Conservation (phyloP, 345 rosid genomes). For the Aethionema arabicum region DNA sequence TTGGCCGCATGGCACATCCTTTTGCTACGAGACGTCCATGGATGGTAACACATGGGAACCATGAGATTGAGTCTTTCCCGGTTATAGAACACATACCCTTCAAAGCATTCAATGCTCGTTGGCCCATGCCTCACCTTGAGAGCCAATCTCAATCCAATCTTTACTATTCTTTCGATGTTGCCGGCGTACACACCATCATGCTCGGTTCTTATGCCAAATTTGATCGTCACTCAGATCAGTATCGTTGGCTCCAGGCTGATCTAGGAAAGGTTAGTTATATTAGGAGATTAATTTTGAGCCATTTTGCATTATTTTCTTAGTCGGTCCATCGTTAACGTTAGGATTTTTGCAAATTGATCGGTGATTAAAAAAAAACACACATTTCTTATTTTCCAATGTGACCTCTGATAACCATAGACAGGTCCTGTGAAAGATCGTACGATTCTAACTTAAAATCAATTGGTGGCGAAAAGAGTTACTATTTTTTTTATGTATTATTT, state of each 20-base stretch:
- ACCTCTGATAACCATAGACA: no score
- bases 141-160: slow-evolving; percentile 73
- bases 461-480: no score
- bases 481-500: no score
- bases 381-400: no score
- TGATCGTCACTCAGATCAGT: slow-evolving; percentile 56
- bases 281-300: no score
- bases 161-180: slow-evolving; percentile 76
- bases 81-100: slow-evolving; percentile 50
- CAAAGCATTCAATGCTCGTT: slow-evolving; percentile 74
- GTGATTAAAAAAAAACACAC: no score
- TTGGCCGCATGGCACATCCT: slow-evolving; percentile 88
- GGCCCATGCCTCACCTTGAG: slow-evolving; percentile 80
- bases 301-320: no score
- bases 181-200: slow-evolving; percentile 50
- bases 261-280: slow-evolving; percentile 17
- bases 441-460: no score
- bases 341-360: no score
- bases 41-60: slow-evolving; percentile 95
- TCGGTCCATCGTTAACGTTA: no score
- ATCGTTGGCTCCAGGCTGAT: slow-evolving; percentile 64
- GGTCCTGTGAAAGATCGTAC: no score
- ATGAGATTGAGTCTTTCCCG: slow-evolving; percentile 64
- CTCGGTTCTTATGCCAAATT: slow-evolving; percentile 63
- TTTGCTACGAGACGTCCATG: slow-evolving; percentile 73